Evolutionary conservation across 2,329 filamentous ascomycete species (phyloP).

Genomic region (Ophiostoma sp.): DNA sequence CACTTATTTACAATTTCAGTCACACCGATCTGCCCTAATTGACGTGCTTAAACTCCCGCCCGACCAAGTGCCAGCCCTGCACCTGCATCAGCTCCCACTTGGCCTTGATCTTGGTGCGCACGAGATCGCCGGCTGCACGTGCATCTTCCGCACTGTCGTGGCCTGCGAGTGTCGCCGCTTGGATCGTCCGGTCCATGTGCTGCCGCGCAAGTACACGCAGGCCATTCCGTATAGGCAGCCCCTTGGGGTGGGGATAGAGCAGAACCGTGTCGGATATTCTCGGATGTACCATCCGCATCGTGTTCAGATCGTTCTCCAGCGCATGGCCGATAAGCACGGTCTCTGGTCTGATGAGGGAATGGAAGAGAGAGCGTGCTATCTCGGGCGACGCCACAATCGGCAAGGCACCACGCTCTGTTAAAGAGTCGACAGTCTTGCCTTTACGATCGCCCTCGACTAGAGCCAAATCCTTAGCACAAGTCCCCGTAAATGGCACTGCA

Average conservation of each 20-base stretch:
- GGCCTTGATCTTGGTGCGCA: constrained; percentile 63
- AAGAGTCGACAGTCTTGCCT: constrained; percentile 20
- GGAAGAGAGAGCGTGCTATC: constrained; percentile 69
- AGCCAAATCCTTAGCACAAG: neutral
- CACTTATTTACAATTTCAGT: constrained; percentile 8
- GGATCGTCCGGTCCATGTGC: constrained; percentile 71
- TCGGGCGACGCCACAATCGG: constrained; percentile 71
- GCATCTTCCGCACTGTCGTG: constrained; percentile 95
- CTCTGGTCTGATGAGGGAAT: constrained; percentile 64
- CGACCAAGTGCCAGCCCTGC: constrained; percentile 59
- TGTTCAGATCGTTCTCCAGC: constrained; percentile 91
- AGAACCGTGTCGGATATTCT: constrained; percentile 29
- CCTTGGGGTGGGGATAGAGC: constrained; percentile 71
- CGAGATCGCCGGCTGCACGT: constrained; percentile 78
- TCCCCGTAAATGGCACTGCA: constrained; percentile 52
- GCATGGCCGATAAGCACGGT: constrained; percentile 90
- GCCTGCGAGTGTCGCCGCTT: constrained; percentile 51
- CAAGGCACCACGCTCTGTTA: constrained; percentile 42
- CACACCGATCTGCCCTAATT: neutral
- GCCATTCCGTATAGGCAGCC: constrained; percentile 70
- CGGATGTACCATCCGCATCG: constrained; percentile 35
- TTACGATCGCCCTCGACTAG: neutral
- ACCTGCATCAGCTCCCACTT: constrained; percentile 64
- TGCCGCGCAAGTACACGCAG: constrained; percentile 68
- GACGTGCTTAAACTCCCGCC: neutral